Base-by-base conservation (phyloP, 1,139 yeast genomes). In the Debaryomycetaceae sp. region DNA sequence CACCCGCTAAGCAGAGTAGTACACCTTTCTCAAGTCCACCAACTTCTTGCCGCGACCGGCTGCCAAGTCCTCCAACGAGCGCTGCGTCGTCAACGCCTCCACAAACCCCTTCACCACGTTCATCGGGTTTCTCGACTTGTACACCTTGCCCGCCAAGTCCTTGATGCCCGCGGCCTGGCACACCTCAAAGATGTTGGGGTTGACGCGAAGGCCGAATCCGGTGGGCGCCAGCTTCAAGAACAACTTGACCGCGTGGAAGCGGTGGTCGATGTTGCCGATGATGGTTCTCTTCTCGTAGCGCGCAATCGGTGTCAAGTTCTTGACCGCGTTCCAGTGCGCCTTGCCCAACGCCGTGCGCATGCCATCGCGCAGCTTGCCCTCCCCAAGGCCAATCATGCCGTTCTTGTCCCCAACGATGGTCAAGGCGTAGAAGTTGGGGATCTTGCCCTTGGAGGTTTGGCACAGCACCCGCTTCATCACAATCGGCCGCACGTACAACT, bases 381-480 rank as follows among this genome's bases (percentile, higher is more conserved):
- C 95, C 34, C 98, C 99, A 31, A 89, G 66, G 27, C 98, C 98
- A 39, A 89, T 68, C 80, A 88, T 84, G 41, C 99, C 99, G 43
- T 83, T 82, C 37, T 79, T 74, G 58, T 93, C 95, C 28, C 99
- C 99, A 6, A 83, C 96, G 25, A 89, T 85, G 7, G 89, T 93
- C 48, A 91, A 60, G 1, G 89, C 83, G 55, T 85, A 91, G 56
- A 79, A 83, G 29, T 88, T 78, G 29, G 83, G 78, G 43, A 86
- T 85, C 55, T 89, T 91, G 53, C 98, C 98, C 66, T 88, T 85
- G 29, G 89, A 78, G 2, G 97, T 91, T 69, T 88, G 95, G 54
- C 89, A 86, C 35, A 89, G 82, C 18, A 91, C 97, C 38, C 86
- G 69, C 61, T 86, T 88, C 65, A 78, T 65, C 29, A 82, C 70